Conservation (phyloP, 805 yeast genomes). For the Metschnikowia sp. region DNA sequence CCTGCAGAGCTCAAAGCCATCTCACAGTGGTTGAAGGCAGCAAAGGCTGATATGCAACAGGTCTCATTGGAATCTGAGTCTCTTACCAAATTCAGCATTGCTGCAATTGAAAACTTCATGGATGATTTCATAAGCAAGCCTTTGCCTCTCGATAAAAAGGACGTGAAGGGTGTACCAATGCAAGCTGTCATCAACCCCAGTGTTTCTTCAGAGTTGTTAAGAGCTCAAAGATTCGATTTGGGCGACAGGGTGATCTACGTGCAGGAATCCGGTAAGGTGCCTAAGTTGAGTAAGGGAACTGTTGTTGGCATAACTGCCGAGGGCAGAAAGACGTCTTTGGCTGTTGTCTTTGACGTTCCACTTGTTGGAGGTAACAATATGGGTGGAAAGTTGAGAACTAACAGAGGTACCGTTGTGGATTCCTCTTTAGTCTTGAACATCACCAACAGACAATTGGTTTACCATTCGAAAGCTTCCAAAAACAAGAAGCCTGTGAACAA, state of each 20-base stretch:
- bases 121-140: conserved; percentile 47
- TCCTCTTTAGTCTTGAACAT: conserved; percentile 79
- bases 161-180: conserved; percentile 78
- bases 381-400: conserved; percentile 71
- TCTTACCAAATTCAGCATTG: conserved; percentile 61
- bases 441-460: conserved; percentile 69
- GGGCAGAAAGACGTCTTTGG: conserved; percentile 63
- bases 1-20: conserved; percentile 43
- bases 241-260: conserved; percentile 91
- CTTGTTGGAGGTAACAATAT: conserved; percentile 78
- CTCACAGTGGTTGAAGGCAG: conserved; percentile 48
- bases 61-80: conserved; percentile 79
- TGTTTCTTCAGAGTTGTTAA: conserved; percentile 65
- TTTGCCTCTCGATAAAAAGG: conserved; percentile 44
- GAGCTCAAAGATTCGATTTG: conserved; percentile 70
- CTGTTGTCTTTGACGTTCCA: conserved; percentile 80
- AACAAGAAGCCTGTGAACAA: conserved; percentile 27
- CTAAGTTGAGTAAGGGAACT: conserved; percentile 83
- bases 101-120: conserved; percentile 62
- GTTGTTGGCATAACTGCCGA: conserved; percentile 63
- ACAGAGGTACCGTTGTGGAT: conserved; percentile 82
- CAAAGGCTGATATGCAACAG: conserved; percentile 46
- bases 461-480: conserved; percentile 65
- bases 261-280: conserved; percentile 85
- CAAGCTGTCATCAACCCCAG: conserved; percentile 77